Evolutionary conservation across 331 rosid genomes (phyloP).

Genomic region (Pyracantha coccinea): DNA sequence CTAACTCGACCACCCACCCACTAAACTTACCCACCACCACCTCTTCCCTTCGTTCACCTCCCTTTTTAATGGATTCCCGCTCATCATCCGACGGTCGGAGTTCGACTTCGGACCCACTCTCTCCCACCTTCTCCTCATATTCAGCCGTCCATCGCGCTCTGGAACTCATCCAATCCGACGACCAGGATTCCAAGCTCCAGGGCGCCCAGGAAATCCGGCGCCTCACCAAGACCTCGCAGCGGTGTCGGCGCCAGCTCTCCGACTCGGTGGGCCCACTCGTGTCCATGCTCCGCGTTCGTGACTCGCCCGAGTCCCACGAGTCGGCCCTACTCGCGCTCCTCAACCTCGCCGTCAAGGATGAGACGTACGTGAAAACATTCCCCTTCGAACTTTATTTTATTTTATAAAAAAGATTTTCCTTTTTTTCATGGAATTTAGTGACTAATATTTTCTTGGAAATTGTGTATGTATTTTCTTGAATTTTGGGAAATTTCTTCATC

Average conservation of each 20-base stretch:
- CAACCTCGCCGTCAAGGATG: conserved; percentile 88
- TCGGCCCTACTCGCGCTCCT: conserved; percentile 82
- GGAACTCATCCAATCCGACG: conserved; percentile 54
- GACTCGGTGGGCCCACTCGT: conserved; percentile 53
- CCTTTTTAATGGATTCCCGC: background rate
- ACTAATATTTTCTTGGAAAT: background rate
- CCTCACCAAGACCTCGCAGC: conserved; percentile 70
- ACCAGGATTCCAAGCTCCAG: conserved; percentile 32
- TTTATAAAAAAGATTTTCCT: background rate
- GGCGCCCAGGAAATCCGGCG: conserved; percentile 77
- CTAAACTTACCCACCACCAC: background rate
- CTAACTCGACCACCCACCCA: background rate
- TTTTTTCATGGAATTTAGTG: background rate
- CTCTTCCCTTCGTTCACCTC: background rate
- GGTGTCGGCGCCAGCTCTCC: conserved; percentile 78
- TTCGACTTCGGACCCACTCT: background rate
- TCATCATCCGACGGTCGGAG: background rate
- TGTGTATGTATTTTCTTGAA: background rate
- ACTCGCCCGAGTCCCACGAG: conserved; percentile 53
- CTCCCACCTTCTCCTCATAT: background rate
- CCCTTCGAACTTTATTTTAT: background rate
- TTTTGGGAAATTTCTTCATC: background rate
- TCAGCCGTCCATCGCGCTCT: conserved; percentile 62
- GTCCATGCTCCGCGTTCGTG: conserved; percentile 52
- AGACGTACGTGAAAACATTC: conserved; percentile 34